phyloP scores from a whole-genome alignment of 345 rosid species.

The Eucalyptus erythrocorys region DNA sequence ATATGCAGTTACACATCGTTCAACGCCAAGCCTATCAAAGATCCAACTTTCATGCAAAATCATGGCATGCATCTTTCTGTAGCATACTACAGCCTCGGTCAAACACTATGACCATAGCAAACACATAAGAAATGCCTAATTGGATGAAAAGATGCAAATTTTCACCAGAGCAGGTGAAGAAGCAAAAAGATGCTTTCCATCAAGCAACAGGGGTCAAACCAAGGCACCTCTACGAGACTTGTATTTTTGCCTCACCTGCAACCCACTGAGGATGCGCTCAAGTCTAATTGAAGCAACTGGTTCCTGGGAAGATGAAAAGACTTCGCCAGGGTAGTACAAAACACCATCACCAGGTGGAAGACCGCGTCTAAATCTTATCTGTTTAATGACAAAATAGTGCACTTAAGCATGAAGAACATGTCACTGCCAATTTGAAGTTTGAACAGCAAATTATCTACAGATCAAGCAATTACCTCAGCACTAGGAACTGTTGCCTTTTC shows the following conservation, averaged over 20 bases:
- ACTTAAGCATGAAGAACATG: not conserved
- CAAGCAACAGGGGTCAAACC: not conserved
- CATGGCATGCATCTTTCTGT: not conserved
- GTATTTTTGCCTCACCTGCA: slow-evolving; percentile 45
- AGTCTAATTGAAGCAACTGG: slow-evolving; percentile 85
- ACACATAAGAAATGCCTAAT: not conserved
- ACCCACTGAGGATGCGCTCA: slow-evolving; percentile 88
- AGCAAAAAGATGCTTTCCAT: not conserved
- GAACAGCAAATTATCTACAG: not conserved
- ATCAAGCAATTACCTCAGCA: slow-evolving; percentile 60
- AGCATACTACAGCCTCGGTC: not conserved
- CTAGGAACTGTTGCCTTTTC: slow-evolving; percentile 88
- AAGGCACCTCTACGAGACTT: not conserved
- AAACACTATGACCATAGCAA: not conserved
- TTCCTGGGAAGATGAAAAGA: slow-evolving; percentile 70
- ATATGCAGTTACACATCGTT: not conserved
- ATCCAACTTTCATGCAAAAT: not conserved
- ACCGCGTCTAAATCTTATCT: slow-evolving; percentile 85
- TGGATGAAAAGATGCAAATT: not conserved
- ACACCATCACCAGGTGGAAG: slow-evolving; percentile 98
- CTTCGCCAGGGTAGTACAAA: slow-evolving; percentile 85
- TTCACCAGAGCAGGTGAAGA: not conserved
- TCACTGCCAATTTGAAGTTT: not conserved
- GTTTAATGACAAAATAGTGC: not conserved
- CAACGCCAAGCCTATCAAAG: not conserved